phyloP scores from a whole-genome alignment of 805 yeast genomes.

The Wickerhamiella domercqiae region DNA sequence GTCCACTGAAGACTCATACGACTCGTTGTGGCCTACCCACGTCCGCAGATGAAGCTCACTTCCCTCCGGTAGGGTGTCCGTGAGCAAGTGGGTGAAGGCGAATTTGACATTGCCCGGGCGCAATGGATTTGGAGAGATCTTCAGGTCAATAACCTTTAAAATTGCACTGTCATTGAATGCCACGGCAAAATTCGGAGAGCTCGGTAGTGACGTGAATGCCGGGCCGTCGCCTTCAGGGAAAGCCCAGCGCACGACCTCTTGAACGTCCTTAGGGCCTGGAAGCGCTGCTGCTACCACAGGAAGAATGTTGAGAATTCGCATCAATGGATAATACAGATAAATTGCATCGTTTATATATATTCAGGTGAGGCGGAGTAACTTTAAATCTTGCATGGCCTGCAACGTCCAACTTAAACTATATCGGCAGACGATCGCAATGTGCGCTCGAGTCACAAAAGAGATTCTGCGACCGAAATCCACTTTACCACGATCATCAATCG shows the following conservation, averaged over 20 bases:
- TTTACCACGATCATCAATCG: too few relatives aligned
- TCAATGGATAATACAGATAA: too few relatives aligned
- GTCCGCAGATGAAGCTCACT: constrained; percentile 14
- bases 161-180: constrained; percentile 17
- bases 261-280: constrained; percentile 6
- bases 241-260: constrained; percentile 10
- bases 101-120: constrained; percentile 19
- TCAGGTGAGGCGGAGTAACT: too few relatives aligned
- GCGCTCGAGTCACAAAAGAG: too few relatives aligned
- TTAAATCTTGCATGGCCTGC: too few relatives aligned
- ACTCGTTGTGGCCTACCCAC: constrained; percentile 10
- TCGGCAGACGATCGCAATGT: too few relatives aligned
- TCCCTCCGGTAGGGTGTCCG: constrained; percentile 15
- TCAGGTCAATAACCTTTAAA: constrained; percentile 15
- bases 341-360: too few relatives aligned
- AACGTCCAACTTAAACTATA: too few relatives aligned
- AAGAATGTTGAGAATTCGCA: too few relatives aligned
- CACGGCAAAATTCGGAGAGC: constrained; percentile 11
- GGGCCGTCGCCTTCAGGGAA: constrained; percentile 11
- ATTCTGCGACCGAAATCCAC: too few relatives aligned
- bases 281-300: background rate
- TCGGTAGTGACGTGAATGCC: constrained; percentile 6
- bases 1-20: constrained; percentile 15
- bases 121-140: constrained; percentile 19
- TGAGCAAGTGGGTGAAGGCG: constrained; percentile 14